Base-by-base conservation (phyloP, 2,329 filamentous ascomycete genomes). In the Bipolaris zeicola region DNA sequence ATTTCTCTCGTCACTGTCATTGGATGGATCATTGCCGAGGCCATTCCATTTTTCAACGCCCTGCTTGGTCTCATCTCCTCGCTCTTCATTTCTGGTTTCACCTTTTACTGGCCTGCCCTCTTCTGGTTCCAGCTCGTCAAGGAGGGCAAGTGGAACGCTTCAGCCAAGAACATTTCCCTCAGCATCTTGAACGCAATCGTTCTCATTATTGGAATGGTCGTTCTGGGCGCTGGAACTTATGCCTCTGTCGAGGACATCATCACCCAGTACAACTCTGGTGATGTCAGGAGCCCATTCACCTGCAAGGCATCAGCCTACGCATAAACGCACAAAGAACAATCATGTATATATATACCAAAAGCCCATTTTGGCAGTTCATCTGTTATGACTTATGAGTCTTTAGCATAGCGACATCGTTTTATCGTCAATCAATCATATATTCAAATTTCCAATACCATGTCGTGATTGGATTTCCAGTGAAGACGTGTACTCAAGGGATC, bases 41-140 rank as follows among this genome's bases (percentile, higher is more conserved):
- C 86, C 0, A 89, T 91, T 14, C 89, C 89, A 0, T 85, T 88
- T 54, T 92, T 91, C 78, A 86, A 85, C 70, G 83, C 85, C 47
- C 79, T 92, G 3, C 79, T 92, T n/a, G 85, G 85, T 33, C 76
- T 91, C 37, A 84, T 90, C 52, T 76, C 73, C 3, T 67, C 87
- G 5, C 76, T 89, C 2, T 89, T 90, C 63, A 86, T 85, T 36
- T 85, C 81, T 42, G 89, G 88, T 83, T 91, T 91, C 75, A 88
- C 85, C 13, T 84, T 79, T 58, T 76, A 75, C 62, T 75, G 76
- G 64, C 75, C 75, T 0, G 75, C 57, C 0, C 57, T 75, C 18
- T 73, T 76, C 58, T 78, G 72, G 82, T 77, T 62, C 62, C 57
- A 51, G 42, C 51, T 58, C 18, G 61, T 81, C 65, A 80, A 79